These are phyloP conservation scores for Pseudogymnoascus sp. DNA, from an alignment of 2,329 filamentous ascomycete species.

Conservation along the genomic window DNA sequence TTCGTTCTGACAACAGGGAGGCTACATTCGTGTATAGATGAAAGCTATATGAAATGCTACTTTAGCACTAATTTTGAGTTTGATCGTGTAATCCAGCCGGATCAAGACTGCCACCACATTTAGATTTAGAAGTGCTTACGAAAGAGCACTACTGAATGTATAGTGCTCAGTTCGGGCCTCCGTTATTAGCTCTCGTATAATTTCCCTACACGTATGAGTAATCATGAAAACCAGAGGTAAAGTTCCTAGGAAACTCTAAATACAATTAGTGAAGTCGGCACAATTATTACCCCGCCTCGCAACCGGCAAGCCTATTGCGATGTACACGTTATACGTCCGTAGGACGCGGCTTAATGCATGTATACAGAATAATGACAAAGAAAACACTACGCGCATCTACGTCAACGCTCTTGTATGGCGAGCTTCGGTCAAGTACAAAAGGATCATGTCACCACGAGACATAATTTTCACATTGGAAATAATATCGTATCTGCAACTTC, in stretches of 20 bases:
- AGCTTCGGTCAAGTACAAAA: neutral
- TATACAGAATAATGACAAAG: neutral
- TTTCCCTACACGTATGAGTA: neutral
- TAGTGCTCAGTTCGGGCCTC: conserved; percentile 7
- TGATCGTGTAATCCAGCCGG: too few relatives aligned
- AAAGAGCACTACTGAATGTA: too few relatives aligned
- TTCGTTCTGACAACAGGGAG: too few relatives aligned
- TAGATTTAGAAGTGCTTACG: too few relatives aligned
- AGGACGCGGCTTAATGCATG: neutral
- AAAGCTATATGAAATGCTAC: too few relatives aligned
- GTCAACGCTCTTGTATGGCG: neutral
- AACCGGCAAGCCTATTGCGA: neutral
- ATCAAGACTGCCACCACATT: too few relatives aligned
- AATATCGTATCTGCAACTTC: neutral
- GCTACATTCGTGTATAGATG: too few relatives aligned
- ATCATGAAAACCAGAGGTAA: neutral
- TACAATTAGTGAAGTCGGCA: neutral
- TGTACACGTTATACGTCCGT: neutral
- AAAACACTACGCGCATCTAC: neutral
- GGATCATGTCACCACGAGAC: neutral
- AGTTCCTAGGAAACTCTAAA: neutral
- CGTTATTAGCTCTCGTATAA: conserved; percentile 13
- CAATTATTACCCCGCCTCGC: neutral
- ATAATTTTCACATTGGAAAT: neutral
- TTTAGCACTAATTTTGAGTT: too few relatives aligned